phyloP scores from a whole-genome alignment of 225 moss, liverwort and hornwort species.

The Pseudisothecium myosuroides region DNA sequence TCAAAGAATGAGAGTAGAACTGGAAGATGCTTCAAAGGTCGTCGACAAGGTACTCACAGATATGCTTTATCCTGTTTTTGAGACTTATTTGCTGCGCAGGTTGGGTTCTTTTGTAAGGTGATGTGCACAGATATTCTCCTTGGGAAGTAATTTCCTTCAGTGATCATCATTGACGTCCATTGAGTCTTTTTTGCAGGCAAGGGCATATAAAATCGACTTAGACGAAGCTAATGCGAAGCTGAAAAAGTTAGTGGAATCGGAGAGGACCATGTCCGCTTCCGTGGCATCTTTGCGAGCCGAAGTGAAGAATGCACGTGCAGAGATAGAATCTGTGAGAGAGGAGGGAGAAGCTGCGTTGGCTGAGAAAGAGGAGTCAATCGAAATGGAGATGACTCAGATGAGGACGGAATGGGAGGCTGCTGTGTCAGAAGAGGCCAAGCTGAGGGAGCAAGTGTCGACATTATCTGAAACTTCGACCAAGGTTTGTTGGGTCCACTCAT shows the following conservation, averaged over 20 bases:
- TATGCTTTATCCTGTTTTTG: not conserved
- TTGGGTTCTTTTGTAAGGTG: not conserved
- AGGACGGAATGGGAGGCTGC: slow-evolving; percentile 43
- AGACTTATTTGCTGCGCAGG: not conserved
- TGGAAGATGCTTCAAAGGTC: slow-evolving; percentile 34
- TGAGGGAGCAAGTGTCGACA: slow-evolving; percentile 8
- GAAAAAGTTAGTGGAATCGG: slow-evolving; percentile 33
- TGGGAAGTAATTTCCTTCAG: not conserved
- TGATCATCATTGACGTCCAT: not conserved
- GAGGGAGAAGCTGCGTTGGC: slow-evolving; percentile 38
- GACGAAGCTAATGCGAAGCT: slow-evolving; percentile 44
- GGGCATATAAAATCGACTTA: slow-evolving; percentile 33
- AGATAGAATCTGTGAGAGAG: slow-evolving; percentile 32
- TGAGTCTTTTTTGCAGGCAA: slow-evolving; percentile 21
- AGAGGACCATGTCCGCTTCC: slow-evolving; percentile 51
- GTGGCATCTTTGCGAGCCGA: slow-evolving; percentile 53
- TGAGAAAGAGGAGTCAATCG: slow-evolving; percentile 42
- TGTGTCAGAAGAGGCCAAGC: slow-evolving; percentile 30
- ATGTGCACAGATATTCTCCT: not conserved
- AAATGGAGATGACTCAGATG: slow-evolving; percentile 45
- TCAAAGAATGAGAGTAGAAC: slow-evolving; percentile 38
- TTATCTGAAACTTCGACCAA: slow-evolving; percentile 25
- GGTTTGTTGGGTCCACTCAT: slow-evolving; percentile 10
- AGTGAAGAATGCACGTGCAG: slow-evolving; percentile 30
- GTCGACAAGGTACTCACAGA: slow-evolving; percentile 28